Percentiles rank a stretch among this genome's conserved stretches.
These are phyloP conservation scores for Rhizomucor pusillus DNA, from an alignment of 371 early-diverging fungal genomes.

Conservation along the genomic window DNA sequence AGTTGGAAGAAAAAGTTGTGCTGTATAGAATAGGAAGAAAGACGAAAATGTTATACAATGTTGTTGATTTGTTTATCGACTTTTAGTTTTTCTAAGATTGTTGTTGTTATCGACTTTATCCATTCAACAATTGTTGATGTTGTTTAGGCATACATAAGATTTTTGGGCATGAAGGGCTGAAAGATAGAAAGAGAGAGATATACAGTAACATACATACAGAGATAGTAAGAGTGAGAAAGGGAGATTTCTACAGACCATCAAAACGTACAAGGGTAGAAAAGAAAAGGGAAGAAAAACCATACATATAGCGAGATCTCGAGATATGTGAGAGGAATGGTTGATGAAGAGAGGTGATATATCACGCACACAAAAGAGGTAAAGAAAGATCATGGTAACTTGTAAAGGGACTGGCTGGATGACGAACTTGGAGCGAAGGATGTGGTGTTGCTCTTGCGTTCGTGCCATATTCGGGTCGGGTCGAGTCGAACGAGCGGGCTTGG, in stretches of 20 bases:
- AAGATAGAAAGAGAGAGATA: slow-evolving; percentile 1
- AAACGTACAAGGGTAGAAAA: slow-evolving; percentile 8
- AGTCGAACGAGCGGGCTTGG: slow-evolving; percentile 1
- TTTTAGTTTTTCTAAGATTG: not conserved
- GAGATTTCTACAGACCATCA: slow-evolving; percentile 12
- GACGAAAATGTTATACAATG: too few relatives aligned
- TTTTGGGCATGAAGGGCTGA: not conserved
- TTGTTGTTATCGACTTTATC: not conserved
- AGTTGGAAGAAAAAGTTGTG: too few relatives aligned
- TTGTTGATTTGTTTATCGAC: too few relatives aligned
- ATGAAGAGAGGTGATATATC: slow-evolving; percentile 2
- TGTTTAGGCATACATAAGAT: not conserved
- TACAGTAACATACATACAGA: slow-evolving; percentile 8
- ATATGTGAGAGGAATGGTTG: slow-evolving; percentile 9
- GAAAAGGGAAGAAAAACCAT: slow-evolving; percentile 14
- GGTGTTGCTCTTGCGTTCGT: too few relatives aligned
- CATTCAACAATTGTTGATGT: not conserved
- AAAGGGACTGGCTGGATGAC: not conserved
- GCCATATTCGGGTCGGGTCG: too few relatives aligned
- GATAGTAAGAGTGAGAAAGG: too few relatives aligned
- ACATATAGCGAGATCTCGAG: not conserved
- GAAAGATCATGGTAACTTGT: not conserved
- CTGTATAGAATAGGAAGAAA: too few relatives aligned
- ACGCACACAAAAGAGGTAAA: not conserved
- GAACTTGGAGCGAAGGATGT: too few relatives aligned